Evolutionary conservation across 2,329 filamentous ascomycete genomes (phyloP), one percentile per base, ranked within the genome.

Genomic region (Thelonectria olida): DNA sequence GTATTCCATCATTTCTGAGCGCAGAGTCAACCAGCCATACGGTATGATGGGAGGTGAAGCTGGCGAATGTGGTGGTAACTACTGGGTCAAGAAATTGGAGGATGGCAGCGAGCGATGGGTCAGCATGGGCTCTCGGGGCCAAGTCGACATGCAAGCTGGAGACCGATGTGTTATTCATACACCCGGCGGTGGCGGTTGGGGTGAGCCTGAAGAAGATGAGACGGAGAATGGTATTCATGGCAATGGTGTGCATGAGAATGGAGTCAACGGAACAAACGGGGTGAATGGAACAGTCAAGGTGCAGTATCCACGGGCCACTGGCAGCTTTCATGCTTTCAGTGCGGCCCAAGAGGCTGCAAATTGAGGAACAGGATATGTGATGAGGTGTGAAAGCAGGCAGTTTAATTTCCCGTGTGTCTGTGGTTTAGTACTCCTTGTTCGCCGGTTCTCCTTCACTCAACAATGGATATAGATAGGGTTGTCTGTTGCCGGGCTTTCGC

Each of bases 1-100:
- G 58, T 73, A 71, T 15, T 72, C 70, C 31, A 74, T 80, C 47
- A 66, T 79, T 19, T 76, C 72, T n/a, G 76, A 78, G 25, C 65
- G 76, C 1, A 64, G 76, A 10, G 74, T 75, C 7, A 69, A 73
- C 55, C 61, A 62, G 20, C 76, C 76, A 2, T 77, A 75, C 49
- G 76, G 76, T 7, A 73, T 76, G 72, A 61, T 61, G 4, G 75
- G 75, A 2, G 75, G 76, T 5, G 61, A 66, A n/a, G 54, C 71
- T 0, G 74, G 72, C 1, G 44, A 60, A 28, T 62, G 61, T 4
- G 75, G 75, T 1, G 63, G 60, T 23, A 76, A 77, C n/a, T 74
- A 64, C 45, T 73, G 66, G 3, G 73, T 55, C 13, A 55, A 55
- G 34, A 55, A 49, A 6, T n/a, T 54, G 20, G 54, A 57, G 22